Base-by-base conservation (phyloP, 2,329 filamentous ascomycete species). In the Fusarium avenaceum region DNA sequence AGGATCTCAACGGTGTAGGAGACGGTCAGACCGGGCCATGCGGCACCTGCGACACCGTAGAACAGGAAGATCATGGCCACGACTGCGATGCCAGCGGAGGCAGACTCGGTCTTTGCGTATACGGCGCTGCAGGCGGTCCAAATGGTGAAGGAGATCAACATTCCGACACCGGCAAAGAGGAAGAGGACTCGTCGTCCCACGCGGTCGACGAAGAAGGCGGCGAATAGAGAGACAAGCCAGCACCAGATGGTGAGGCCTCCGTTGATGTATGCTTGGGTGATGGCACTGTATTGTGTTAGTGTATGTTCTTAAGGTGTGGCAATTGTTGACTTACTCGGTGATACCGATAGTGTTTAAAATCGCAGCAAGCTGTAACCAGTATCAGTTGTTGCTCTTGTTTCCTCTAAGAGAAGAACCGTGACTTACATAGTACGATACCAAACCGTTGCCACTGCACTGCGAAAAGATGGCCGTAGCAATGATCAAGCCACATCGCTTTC, bases 21-120 rank as follows among this genome's bases (percentile, higher is more conserved):
- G 0, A 73, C 71, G 0, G 71, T 73, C n/a, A 73, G 13, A 4
- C 71, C 71, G 0, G 71, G 71, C 71, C 71, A 73, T 2, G 71
- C 71, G 6, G 71, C 69, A 7, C 71, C 71, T 0, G 71, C 71
- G 3, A 70, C 57, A 3, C 69, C 71, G 38, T 74, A 74, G 42
- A 74, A 74, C 1, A 74, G 57, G 33, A 74, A 74, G 15, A 74
- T 74, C 71, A 72, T 73, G 5, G 71, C 71, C 0, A 73, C 65
- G 1, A 73, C 71, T 1, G 69, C 71, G 2, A 72, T 73, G 2
- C 69, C 71, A 0, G 69, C 68, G 0, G 60, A 42, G 0, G 62
- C 30, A 0, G 67, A 71, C n/a, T 71, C 71, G 0, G 71, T 72
- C 24, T 72, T 70, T 8, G 69, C 68, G 3, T 74, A 74, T 2